These are phyloP conservation scores for Cordyceps militaris DNA, from an alignment of 2,329 filamentous ascomycete species.

Conservation along the genomic window DNA sequence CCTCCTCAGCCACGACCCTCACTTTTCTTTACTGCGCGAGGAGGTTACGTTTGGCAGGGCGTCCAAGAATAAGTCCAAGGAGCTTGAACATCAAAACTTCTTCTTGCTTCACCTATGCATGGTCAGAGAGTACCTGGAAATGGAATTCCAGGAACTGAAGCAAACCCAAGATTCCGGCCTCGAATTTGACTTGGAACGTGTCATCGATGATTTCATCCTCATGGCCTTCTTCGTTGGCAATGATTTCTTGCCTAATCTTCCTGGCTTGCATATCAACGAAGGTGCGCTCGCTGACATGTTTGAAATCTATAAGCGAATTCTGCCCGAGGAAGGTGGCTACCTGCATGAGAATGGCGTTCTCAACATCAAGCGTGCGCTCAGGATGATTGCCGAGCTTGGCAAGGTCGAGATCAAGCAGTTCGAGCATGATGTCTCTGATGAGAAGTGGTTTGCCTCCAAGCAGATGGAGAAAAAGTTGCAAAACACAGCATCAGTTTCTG, in stretches of 20 bases:
- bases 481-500: constrained; percentile 48
- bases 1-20: constrained; percentile 91
- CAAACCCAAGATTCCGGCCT: constrained; percentile 64
- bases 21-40: constrained; percentile 94
- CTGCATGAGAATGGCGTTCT: constrained; percentile 94
- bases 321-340: constrained; percentile 84
- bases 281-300: constrained; percentile 97
- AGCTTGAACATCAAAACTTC: constrained; percentile 98
- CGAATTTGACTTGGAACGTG: constrained; percentile 83
- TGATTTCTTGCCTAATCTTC: constrained; percentile 95
- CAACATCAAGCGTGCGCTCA: constrained; percentile 70
- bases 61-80: constrained; percentile 83
- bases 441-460: constrained; percentile 88
- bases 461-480: constrained; percentile 57
- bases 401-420: constrained; percentile 91
- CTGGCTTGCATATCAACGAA: constrained; percentile 96
- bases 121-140: constrained; percentile 90
- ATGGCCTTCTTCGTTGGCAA: constrained; percentile 99
- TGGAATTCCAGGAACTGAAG: constrained; percentile 93
- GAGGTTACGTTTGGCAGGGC: constrained; percentile 95
- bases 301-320: constrained; percentile 83
- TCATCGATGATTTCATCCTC: constrained; percentile 98
- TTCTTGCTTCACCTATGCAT: constrained; percentile 96
- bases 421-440: constrained; percentile 80
- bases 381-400: constrained; percentile 75